phyloP scores from a whole-genome alignment of 139 green algal species.

The Microglena sp. region DNA sequence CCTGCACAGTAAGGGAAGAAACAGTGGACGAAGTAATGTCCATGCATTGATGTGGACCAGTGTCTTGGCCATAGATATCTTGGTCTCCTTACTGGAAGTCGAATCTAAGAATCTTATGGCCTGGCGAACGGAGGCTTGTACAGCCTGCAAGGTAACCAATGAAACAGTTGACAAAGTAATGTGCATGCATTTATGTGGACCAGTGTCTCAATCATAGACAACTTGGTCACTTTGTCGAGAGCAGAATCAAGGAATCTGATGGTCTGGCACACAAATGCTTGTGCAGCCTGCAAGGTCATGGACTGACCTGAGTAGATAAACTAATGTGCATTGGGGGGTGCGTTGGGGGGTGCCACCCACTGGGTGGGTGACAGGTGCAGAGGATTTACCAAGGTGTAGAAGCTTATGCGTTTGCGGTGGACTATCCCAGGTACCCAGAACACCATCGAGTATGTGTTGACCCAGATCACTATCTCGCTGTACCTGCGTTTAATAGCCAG shows the following conservation, averaged over 20 bases:
- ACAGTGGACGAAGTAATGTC: not conserved
- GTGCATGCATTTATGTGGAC: constrained; percentile 65
- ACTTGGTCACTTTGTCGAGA: constrained; percentile 56
- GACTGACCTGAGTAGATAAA: too few relatives aligned
- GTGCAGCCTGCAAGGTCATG: constrained; percentile 55
- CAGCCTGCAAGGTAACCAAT: constrained; percentile 46
- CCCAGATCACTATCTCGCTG: too few relatives aligned
- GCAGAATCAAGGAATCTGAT: constrained; percentile 77
- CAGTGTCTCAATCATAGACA: constrained; percentile 92
- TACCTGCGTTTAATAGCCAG: too few relatives aligned
- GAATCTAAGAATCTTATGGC: constrained; percentile 78
- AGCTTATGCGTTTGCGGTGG: too few relatives aligned
- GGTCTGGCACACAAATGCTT: constrained; percentile 80
- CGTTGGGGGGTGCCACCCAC: too few relatives aligned
- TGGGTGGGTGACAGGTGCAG: too few relatives aligned
- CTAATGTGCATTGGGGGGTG: not conserved
- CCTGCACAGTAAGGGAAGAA: constrained; percentile 44
- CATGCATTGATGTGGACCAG: constrained; percentile 76
- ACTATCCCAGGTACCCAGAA: too few relatives aligned
- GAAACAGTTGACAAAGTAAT: too few relatives aligned
- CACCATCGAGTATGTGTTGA: too few relatives aligned
- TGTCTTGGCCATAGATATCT: constrained; percentile 87
- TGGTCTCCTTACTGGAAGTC: constrained; percentile 54
- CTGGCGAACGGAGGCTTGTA: constrained; percentile 84
- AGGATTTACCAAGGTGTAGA: too few relatives aligned